phyloP scores from a whole-genome alignment of 768 basidiomycete species.

The Tricholoma matsutake region DNA sequence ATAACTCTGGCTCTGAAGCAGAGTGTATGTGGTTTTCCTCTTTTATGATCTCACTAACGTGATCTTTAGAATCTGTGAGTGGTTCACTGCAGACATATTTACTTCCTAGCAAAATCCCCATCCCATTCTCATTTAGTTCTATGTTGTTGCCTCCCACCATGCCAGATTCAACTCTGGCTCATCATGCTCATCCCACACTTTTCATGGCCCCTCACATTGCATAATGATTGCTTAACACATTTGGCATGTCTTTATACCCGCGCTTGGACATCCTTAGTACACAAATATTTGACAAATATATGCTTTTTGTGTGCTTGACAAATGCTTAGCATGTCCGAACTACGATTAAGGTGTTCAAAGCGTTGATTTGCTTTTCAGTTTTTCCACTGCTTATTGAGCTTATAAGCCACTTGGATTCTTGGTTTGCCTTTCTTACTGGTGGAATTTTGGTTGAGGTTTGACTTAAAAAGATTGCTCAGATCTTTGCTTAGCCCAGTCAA shows the following conservation, averaged over 20 bases:
- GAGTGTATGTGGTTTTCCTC: background rate
- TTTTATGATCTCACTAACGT: background rate
- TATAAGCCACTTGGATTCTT: background rate
- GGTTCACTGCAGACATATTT: too few species aligned
- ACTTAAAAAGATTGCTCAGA: background rate
- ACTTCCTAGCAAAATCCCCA: background rate
- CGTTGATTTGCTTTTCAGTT: background rate
- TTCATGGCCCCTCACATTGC: background rate
- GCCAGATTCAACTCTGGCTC: background rate
- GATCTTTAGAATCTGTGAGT: background rate
- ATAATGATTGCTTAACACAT: background rate
- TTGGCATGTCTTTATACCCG: background rate
- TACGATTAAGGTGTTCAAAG: too few species aligned
- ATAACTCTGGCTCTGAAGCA: background rate
- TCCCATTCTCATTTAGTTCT: background rate
- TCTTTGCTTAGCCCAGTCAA: background rate
- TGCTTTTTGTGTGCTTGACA: background rate
- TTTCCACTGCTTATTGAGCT: background rate
- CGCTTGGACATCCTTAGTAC: background rate
- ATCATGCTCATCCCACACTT: background rate
- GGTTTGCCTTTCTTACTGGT: too few species aligned
- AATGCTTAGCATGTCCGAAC: background rate
- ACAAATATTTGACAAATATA: too few species aligned
- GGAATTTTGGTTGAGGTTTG: background rate
- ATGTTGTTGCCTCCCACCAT: background rate